phyloP scores from a whole-genome alignment of 345 rosid species.

The Salix exigua region DNA sequence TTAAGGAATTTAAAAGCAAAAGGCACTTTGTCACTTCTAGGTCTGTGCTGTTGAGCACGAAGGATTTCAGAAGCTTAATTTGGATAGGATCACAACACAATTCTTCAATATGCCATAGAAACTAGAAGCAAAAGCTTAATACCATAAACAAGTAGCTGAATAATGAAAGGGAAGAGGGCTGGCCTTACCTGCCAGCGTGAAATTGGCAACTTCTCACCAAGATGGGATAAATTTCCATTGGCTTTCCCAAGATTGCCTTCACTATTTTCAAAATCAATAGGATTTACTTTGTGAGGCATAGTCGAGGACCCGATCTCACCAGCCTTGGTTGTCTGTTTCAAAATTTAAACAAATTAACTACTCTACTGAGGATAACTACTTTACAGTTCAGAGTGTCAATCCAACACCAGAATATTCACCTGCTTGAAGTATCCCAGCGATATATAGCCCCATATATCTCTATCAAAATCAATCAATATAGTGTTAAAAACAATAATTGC shows the following conservation, averaged over 20 bases:
- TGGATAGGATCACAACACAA: neutral
- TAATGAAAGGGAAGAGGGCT: neutral
- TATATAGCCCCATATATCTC: slow-evolving; percentile 92
- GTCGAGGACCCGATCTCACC: slow-evolving; percentile 95
- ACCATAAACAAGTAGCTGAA: slow-evolving; percentile 2
- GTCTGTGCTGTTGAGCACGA: neutral
- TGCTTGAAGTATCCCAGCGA: slow-evolving; percentile 84
- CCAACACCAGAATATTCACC: slow-evolving; percentile 33
- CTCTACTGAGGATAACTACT: neutral
- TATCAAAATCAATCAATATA: slow-evolving; percentile 66
- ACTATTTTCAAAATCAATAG: slow-evolving; percentile 92
- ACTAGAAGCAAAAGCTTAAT: neutral
- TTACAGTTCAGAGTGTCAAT: neutral
- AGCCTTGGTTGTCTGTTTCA: slow-evolving; percentile 71
- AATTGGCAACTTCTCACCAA: slow-evolving; percentile 76
- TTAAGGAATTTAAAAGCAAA: neutral
- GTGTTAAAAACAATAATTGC: slow-evolving; percentile 55
- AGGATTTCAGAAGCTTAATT: neutral
- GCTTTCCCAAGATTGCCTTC: slow-evolving; percentile 97
- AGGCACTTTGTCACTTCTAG: neutral
- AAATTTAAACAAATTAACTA: slow-evolving; percentile 4
- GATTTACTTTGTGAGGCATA: slow-evolving; percentile 98
- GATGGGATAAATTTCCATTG: slow-evolving; percentile 61
- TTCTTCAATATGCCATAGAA: neutral
- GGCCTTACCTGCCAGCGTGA: slow-evolving; percentile 86